Evolutionary conservation across 2,329 filamentous ascomycete genomes (phyloP), one percentile per base, ranked within the genome.

Genomic region (Pseudopithomyces chartarum): DNA sequence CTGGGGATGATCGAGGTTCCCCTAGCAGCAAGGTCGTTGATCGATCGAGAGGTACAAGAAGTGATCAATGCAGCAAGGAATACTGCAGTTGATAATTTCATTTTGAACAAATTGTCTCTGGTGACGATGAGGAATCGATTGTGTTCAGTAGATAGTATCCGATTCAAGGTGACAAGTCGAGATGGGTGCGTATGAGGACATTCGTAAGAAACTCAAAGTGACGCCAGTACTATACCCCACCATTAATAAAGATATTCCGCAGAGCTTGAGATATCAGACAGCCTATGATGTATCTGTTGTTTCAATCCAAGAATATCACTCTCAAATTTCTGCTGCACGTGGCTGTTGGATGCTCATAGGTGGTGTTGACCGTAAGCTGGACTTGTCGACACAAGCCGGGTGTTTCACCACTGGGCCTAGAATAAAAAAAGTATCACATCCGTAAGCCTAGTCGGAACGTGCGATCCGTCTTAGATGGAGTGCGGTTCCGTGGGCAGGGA

Each of bases 1-100:
- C 66, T 69, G 23, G 69, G 67, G 23, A 70, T 70, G 29, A 65
- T 57, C n/a, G 62, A 50, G 12, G 58, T 63, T 17, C 46, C 39
- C 45, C 57, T 52, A 3, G 52, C 52, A n/a, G 42, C 23, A 15
- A 44, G 32, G 20, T 57, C 47, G 19, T 52, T 46, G 46, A 54
- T 42, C 10, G 39, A 20, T 12, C n/a, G 34, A 13, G 59, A 55
- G 12, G 51, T n/a, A 55, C 52, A 55, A 38, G 8, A 57, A 20
- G 45, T 46, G 20, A 64, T 26, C 39, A 56, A 1, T 43, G 51
- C 55, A 22, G 60, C 29, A 7, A 63, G 34, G 17, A 60, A 22
- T 3, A 50, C 15, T 12, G 49, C n/a, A 23, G 3, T 38, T 7
- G 58, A 40, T 19, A 54, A 5, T 33, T 43, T 62, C 65, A 70